Base-by-base conservation (phyloP, 1,139 yeast genomes). In the Blastobotrys petasosporus region DNA sequence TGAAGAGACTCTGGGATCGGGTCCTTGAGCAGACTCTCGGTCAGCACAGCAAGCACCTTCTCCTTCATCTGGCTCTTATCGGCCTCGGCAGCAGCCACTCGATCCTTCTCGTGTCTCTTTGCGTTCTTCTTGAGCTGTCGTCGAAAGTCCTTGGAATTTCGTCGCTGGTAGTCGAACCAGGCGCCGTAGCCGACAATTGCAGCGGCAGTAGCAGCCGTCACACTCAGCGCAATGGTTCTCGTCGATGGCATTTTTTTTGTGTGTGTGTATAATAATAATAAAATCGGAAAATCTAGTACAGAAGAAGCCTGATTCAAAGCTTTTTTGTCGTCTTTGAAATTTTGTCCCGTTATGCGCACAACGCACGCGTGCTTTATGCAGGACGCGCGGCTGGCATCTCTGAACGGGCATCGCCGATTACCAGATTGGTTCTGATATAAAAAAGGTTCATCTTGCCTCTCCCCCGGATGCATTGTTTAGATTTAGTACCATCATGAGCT, bases 151-250 rank as follows among this genome's bases (percentile, higher is more conserved):
- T 84, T 68, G 48, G 85, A 80, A 67, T 75, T 75, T 73, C 97
- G 85, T 70, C 98, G 86, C 69, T 76, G 77, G 73, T 88, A 85
- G 69, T 92, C 98, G 62, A 92, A 92, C 72, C 86, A 92, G 40
- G 80, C 72, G 49, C 94, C 87, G 67, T 92, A 92, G 13, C 88
- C 90, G 45, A 82, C 71, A 49, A 70, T 54, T 17, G 37, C 29
- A 20, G 43, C 54, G 41, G 66, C 67, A 38, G 65, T 53, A 16
- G 55, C 58, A 30, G 67, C 63, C 35, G 62, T 53, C 23, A 59
- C 60, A 32, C 67, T 55, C 37, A 65, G 53, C 20, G 64, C 57
- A 46, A 63, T 54, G 44, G 60, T 44, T 32, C 61, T 47, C 20
- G 64, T 56, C 31, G 66, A 60, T 23, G 66, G 62, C 65, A 62